A percentile compares a stretch with the other conserved stretches of the same genome.
phyloP scores from a whole-genome alignment of 1,284 basidiomycete species.

The Puccinia hordei region DNA sequence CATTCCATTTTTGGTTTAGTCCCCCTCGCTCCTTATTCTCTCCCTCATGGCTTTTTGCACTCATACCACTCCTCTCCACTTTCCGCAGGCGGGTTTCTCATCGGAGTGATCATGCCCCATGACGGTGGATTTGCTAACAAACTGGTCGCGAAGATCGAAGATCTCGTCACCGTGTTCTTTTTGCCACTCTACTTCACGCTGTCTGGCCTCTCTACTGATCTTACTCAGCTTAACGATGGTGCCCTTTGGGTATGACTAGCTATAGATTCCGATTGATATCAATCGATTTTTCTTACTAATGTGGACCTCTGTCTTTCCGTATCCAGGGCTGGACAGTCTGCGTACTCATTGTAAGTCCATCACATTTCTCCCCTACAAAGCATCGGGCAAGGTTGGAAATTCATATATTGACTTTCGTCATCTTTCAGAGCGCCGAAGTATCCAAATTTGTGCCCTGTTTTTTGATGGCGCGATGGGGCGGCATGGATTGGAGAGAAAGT shows the following conservation, averaged over 20 bases:
- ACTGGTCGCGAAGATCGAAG: slow-evolving; percentile 43
- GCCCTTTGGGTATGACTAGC: slow-evolving; percentile 54
- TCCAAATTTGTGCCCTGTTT: slow-evolving; percentile 58
- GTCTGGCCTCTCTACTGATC: slow-evolving; percentile 68
- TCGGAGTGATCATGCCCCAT: slow-evolving; percentile 83
- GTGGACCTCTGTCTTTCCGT: slow-evolving; percentile 38
- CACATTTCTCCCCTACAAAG: slow-evolving; percentile 60
- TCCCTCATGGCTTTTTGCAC: slow-evolving; percentile 53
- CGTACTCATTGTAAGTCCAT: slow-evolving; percentile 77
- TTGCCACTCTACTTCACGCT: slow-evolving; percentile 60
- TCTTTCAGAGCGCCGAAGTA: slow-evolving; percentile 29
- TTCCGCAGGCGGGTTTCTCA: slow-evolving; percentile 59
- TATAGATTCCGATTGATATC: slow-evolving; percentile 57
- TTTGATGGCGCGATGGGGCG: slow-evolving; percentile 67
- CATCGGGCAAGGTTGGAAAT: not conserved
- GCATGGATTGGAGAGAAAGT: slow-evolving; percentile 76
- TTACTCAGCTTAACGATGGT: slow-evolving; percentile 72
- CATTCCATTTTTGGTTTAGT: slow-evolving; percentile 61
- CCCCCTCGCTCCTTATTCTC: slow-evolving; percentile 58
- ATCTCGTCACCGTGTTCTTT: slow-evolving; percentile 57
- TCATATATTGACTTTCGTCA: not conserved
- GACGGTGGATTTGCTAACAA: slow-evolving; percentile 70
- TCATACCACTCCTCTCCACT: not conserved
- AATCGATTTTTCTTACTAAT: slow-evolving; percentile 54
- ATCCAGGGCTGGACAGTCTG: slow-evolving; percentile 83